These are phyloP conservation scores for Thyridium curvatum DNA, from an alignment of 2,329 filamentous ascomycete genomes.

Conservation along the genomic window DNA sequence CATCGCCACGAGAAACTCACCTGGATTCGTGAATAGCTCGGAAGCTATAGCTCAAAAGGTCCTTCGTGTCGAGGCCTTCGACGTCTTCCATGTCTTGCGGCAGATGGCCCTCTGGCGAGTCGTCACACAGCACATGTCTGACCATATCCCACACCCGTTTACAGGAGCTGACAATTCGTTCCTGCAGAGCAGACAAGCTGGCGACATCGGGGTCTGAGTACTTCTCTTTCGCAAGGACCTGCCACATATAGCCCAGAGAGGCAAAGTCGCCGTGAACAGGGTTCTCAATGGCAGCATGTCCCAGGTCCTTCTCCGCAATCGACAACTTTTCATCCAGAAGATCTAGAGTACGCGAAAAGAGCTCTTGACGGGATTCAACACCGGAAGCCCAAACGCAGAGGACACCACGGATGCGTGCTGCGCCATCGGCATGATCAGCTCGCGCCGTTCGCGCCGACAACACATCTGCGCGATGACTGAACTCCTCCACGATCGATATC, in stretches of 20 bases:
- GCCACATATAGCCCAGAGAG: slow-evolving; percentile 42
- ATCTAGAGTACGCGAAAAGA: slow-evolving; percentile 52
- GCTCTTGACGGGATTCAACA: slow-evolving; percentile 32
- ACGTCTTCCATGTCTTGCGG: slow-evolving; percentile 69
- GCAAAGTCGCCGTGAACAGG: slow-evolving; percentile 53
- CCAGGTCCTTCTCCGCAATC: slow-evolving; percentile 59
- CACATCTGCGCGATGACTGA: slow-evolving; percentile 46
- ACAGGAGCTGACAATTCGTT: slow-evolving; percentile 54
- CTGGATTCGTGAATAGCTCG: slow-evolving; percentile 91
- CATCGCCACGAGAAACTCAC: slow-evolving; percentile 34
- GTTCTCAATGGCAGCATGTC: slow-evolving; percentile 56
- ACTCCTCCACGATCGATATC: slow-evolving; percentile 32
- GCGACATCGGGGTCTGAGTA: slow-evolving; percentile 29
- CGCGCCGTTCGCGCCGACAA: slow-evolving; percentile 67
- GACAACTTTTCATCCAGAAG: slow-evolving; percentile 59
- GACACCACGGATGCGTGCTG: slow-evolving; percentile 70
- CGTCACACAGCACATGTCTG: slow-evolving; percentile 75
- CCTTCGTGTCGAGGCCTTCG: slow-evolving; percentile 73
- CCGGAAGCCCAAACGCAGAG: slow-evolving; percentile 51
- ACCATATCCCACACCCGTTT: slow-evolving; percentile 72
- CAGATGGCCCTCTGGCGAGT: slow-evolving; percentile 86
- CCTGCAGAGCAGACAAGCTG: slow-evolving; percentile 35
- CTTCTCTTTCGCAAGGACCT: slow-evolving; percentile 35
- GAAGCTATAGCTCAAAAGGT: slow-evolving; percentile 91
- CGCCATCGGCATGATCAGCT: slow-evolving; percentile 88